Conservation (phyloP, 176 grass and related monocot species). For the Saccharum spontaneum region DNA sequence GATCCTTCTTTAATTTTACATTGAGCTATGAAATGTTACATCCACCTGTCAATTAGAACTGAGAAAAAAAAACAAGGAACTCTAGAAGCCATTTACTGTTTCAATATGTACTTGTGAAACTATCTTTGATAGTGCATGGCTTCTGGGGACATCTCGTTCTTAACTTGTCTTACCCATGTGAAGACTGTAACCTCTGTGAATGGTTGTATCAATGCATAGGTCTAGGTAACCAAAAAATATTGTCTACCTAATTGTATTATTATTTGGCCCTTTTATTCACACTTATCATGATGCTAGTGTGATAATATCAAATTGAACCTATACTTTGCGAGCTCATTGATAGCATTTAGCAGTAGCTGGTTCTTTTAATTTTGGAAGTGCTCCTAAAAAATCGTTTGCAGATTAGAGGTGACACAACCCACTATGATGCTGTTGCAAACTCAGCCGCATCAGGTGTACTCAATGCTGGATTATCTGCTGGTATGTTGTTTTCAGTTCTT, state of each 20-base stretch:
- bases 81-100: neutral
- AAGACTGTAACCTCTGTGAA: neutral
- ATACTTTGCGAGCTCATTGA: neutral
- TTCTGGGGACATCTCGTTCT: neutral
- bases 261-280: neutral
- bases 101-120: neutral
- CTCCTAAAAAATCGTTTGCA: slow-evolving; percentile 31
- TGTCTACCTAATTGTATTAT: neutral
- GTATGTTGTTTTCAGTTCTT: slow-evolving; percentile 46
- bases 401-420: slow-evolving; percentile 96
- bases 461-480: slow-evolving; percentile 72
- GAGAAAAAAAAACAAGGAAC: neutral
- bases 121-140: neutral
- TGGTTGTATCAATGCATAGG: neutral
- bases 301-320: neutral
- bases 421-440: slow-evolving; percentile 98
- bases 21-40: neutral
- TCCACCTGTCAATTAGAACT: neutral
- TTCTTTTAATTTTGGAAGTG: neutral
- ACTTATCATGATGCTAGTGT: neutral
- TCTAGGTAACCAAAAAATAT: neutral
- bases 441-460: slow-evolving; percentile 92
- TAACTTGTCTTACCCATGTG: neutral
- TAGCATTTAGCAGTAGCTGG: neutral
- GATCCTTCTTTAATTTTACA: neutral